A percentile compares a stretch with the other conserved stretches of the same genome.
Evolutionary conservation across 176 grass and related monocot genomes (phyloP).

Genomic region (Alloteropsis semialata): DNA sequence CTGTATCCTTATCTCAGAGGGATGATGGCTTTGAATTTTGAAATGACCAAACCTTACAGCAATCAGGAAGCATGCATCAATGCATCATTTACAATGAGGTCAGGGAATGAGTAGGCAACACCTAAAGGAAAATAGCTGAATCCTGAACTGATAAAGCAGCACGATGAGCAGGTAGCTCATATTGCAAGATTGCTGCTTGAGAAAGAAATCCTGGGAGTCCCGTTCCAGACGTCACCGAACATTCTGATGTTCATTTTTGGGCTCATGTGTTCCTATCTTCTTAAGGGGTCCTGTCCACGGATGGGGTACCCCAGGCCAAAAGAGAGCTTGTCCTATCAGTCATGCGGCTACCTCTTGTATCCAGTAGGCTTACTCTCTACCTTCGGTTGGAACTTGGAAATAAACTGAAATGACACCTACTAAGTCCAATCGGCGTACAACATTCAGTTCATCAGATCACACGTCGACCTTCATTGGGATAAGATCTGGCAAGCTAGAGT

Average conservation of each 20-base stretch:
- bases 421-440: too few relatives aligned
- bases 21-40: slow-evolving; percentile 73
- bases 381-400: too few relatives aligned
- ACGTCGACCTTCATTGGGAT: too few relatives aligned
- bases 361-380: too few relatives aligned
- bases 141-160: slow-evolving; percentile 52
- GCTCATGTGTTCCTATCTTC: background rate
- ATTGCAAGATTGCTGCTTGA: slow-evolving; percentile 57
- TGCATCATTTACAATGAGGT: slow-evolving; percentile 64
- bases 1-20: slow-evolving; percentile 45
- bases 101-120: slow-evolving; percentile 61
- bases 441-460: too few relatives aligned
- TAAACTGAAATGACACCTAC: too few relatives aligned
- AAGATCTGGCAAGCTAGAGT: too few relatives aligned
- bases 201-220: slow-evolving; percentile 65
- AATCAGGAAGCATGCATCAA: slow-evolving; percentile 49
- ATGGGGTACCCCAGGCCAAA: too few relatives aligned
- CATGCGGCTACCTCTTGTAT: background rate
- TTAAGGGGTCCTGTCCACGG: background rate
- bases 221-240: slow-evolving; percentile 38
- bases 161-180: slow-evolving; percentile 65
- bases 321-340: background rate
- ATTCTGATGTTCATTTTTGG: background rate
- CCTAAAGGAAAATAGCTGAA: slow-evolving; percentile 48
- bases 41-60: slow-evolving; percentile 71